Conservation (phyloP, 2,329 filamentous ascomycete species). For the Aschersonia sp. region DNA sequence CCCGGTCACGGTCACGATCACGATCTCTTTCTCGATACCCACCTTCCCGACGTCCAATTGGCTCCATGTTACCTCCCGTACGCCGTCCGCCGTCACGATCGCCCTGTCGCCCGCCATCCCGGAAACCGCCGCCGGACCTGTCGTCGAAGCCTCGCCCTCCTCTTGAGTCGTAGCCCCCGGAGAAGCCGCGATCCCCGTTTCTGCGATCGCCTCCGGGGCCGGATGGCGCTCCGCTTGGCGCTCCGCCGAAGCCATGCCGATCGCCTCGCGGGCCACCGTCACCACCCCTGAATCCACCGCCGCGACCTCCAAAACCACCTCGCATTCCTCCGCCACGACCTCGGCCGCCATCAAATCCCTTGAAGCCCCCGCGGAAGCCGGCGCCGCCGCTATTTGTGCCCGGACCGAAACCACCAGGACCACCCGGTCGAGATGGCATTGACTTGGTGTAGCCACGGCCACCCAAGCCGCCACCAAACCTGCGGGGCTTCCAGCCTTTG, state of each 20-base stretch:
- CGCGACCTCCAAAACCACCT: conserved; percentile 30
- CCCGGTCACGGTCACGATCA: conserved; percentile 32
- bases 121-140: conserved; percentile 33
- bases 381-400: conserved; percentile 20
- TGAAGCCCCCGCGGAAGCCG: conserved; percentile 29
- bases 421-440: conserved; percentile 54
- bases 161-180: conserved; percentile 39
- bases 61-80: conserved; percentile 73
- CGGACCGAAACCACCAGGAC: conserved; percentile 42
- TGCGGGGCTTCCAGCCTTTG: conserved; percentile 80
- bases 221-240: conserved; percentile 44
- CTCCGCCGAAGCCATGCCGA: conserved; percentile 28
- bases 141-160: conserved; percentile 44
- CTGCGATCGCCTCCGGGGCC: conserved; percentile 37
- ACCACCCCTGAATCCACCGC: conserved; percentile 37
- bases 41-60: conserved; percentile 54
- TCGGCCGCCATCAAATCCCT: conserved; percentile 30
- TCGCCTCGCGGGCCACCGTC: conserved; percentile 19
- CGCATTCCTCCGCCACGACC: conserved; percentile 26
- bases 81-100: conserved; percentile 23
- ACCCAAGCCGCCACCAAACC: conserved; percentile 82
- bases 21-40: conserved; percentile 34
- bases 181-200: conserved; percentile 24
- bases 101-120: conserved; percentile 19
- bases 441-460: conserved; percentile 87